Conservation (phyloP, 176 grass and related monocot genomes). For the Phoenix dactylifera region DNA sequence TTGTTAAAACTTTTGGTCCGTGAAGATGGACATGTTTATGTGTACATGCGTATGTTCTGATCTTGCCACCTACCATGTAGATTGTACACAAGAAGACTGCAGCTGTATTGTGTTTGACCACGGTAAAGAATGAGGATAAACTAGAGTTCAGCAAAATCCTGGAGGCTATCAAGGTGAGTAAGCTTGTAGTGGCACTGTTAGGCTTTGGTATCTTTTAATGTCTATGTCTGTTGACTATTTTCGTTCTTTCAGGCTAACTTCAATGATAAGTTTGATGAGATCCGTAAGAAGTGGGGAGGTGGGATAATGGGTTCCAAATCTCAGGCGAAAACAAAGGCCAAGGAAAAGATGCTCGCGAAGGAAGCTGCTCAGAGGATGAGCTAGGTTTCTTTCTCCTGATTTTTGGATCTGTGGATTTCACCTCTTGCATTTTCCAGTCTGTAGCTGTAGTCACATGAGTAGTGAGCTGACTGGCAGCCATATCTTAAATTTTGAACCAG, state of each 20-base stretch:
- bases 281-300: slow-evolving; percentile 35
- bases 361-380: slow-evolving; percentile 28
- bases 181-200: background rate
- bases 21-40: too few relatives aligned
- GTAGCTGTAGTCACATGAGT: too few relatives aligned
- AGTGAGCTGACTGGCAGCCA: too few relatives aligned
- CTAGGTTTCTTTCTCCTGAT: slow-evolving; percentile 8
- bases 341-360: slow-evolving; percentile 22
- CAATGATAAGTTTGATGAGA: slow-evolving; percentile 32
- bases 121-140: slow-evolving; percentile 39
- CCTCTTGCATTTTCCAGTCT: background rate
- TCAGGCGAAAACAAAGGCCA: slow-evolving; percentile 30
- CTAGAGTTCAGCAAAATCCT: slow-evolving; percentile 40
- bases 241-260: slow-evolving; percentile 23
- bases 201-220: background rate
- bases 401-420: background rate
- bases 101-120: slow-evolving; percentile 25
- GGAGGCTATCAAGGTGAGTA: slow-evolving; percentile 35
- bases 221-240: background rate
- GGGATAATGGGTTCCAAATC: slow-evolving; percentile 36
- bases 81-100: slow-evolving; percentile 38
- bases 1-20: background rate
- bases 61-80: background rate
- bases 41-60: too few relatives aligned
- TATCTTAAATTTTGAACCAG: too few relatives aligned